phyloP scores from a whole-genome alignment of 2,329 filamentous ascomycete species.

The Calycina marina region DNA sequence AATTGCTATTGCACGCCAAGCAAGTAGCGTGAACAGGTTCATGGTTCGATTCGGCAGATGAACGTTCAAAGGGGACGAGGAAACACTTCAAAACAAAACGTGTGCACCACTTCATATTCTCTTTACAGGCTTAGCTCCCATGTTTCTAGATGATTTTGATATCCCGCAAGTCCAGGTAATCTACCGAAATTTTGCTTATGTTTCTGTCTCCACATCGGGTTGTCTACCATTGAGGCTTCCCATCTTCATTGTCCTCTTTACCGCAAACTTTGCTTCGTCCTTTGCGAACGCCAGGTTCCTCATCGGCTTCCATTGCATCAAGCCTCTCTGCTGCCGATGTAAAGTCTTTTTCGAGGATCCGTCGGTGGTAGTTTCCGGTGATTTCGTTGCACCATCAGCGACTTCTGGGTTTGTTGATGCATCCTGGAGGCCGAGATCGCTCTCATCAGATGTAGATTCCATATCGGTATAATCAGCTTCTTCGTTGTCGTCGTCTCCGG shows the following conservation, averaged over 20 bases:
- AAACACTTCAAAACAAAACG: no score
- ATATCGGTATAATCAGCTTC: slow-evolving; percentile 7
- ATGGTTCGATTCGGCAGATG: no score
- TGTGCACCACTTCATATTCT: no score
- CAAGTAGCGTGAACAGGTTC: no score
- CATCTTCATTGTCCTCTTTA: slow-evolving; percentile 62
- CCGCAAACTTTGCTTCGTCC: slow-evolving; percentile 67
- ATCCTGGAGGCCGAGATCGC: slow-evolving; percentile 45
- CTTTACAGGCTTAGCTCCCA: no score
- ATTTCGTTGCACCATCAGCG: slow-evolving; percentile 1
- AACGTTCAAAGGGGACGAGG: no score
- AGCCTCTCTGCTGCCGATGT: slow-evolving; percentile 70
- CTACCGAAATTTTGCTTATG: no score
- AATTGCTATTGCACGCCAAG: no score
- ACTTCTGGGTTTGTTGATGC: slow-evolving; percentile 19
- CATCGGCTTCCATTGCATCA: slow-evolving; percentile 93
- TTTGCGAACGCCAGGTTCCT: slow-evolving; percentile 78
- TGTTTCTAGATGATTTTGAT: no score
- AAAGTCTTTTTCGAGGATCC: slow-evolving; percentile 39
- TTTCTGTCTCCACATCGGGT: slow-evolving; percentile 36
- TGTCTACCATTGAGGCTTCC: slow-evolving; percentile 67
- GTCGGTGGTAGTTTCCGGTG: slow-evolving; percentile 1
- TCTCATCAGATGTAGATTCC: slow-evolving; percentile 10
- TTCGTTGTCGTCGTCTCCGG: slow-evolving; percentile 7
- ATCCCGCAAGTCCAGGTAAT: no score